Base-by-base conservation (phyloP, 176 grass and related monocot species). In the Tuctoria greenei region DNA sequence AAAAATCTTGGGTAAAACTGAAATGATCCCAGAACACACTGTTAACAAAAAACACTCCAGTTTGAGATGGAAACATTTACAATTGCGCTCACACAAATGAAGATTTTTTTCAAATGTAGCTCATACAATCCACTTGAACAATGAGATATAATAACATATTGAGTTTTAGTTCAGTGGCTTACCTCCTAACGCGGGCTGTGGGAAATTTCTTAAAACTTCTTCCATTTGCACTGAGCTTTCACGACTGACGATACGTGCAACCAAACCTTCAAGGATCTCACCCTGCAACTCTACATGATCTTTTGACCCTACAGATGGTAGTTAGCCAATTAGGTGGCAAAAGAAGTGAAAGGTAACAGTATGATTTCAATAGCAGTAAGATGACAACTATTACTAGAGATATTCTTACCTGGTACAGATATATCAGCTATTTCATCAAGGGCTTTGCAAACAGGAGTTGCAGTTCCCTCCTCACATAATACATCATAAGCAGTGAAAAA, bases 391-490 rank as follows among this genome's bases (percentile, higher is more conserved):
- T 24, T 66, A 49, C 16, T 61, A 8, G 1, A 50, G 8, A 56
- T 71, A 71, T 14, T 46, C 49, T 79, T 88, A 92, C 91, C 91
- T 63, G 91, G 86, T 67, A 94, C 82, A 74, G 95, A 81, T 87
- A 94, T 92, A 71, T 98, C 95, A 56, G 95, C 91, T 74, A 98
- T 90, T 79, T 98, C 95, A 84, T 94, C 79, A 66, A 98, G 95
- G 82, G 95, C 79, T 78, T 86, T 94, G 49, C 91, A 98, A 66
- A 98, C 95, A 73, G 95, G 75, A 41, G 95, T 90, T 70, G 95
- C 95, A 43, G 91, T 98, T 31, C 91, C 95, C 85, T 98, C 95
- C 81, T 98, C 95, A 82, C 91, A 98, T 63, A 98, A 78, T 54
- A 91, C 86, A 55, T 98, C 95, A 43, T 90, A 98, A 62, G 88